Evolutionary conservation across 306 rosid genomes (phyloP), one percentile per base, ranked within the genome.

Genomic region (Astragalus glycyphyllos): DNA sequence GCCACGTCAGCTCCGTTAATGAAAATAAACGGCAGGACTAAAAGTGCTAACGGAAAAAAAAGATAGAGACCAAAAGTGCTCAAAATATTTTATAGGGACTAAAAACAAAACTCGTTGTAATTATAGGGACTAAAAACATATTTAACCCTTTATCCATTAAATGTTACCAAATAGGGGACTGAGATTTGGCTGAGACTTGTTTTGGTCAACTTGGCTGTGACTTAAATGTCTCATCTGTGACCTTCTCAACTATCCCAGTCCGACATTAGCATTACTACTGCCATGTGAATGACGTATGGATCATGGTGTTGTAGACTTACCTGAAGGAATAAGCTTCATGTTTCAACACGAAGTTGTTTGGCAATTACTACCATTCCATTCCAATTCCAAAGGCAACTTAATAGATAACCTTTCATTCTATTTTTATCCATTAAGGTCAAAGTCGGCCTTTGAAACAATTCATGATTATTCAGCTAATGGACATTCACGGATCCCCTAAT

Each of bases 401-500:
- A 40, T 32, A 6, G 8, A 59, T 7, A 20, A 20, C 23, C 23
- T 1, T 20, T 3, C 16, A 1, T 35, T 15, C 23, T 37, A 35
- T 37, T 6, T 47, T 37, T 67, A 47, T 38, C 35, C 56, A 49
- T 11, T 26, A 5, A 23, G 54, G 70, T 76, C 80, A 76, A 76
- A 59, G 57, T 58, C 62, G 56, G 59, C 31, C 31, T 26, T 26
- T 26, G 31, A 26, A 26, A 26, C 31, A 3, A 26, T 26, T n/a
- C n/a, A n/a, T 8, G 49, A 51, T 13, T 40, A 11, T 11, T 74
- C 15, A 65, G 53, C 44, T 31, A 5, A 12, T 32, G 14, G 7
- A 31, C 58, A 35, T 55, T 37, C 9, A 50, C 10, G 4, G 13
- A 15, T 49, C 44, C 29, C 65, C 23, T 2, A 40, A 40, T 12